phyloP scores from a whole-genome alignment of 2,329 filamentous ascomycete genomes.

The Triangularia verruculosa region DNA sequence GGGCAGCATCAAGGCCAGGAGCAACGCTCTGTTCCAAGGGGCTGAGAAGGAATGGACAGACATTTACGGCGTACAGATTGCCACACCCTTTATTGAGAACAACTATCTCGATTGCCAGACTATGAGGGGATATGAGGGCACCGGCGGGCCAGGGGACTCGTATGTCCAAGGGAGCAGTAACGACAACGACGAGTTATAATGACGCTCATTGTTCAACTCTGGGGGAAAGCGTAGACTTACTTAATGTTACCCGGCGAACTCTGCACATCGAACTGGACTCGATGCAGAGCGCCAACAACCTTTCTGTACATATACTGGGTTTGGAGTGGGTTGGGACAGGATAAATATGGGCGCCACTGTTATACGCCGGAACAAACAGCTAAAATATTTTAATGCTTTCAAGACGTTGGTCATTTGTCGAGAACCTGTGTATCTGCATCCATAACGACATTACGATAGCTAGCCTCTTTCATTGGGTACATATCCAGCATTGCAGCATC shows the following conservation, averaged over 20 bases:
- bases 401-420: no score
- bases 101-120: conserved; percentile 32
- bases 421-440: no score
- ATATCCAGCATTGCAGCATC: no score
- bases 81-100: conserved; percentile 36
- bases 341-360: background rate
- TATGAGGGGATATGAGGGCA: conserved; percentile 31
- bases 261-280: background rate
- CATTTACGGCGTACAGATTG: conserved; percentile 32
- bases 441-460: no score
- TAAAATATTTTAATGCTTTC: background rate
- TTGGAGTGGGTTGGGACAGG: background rate
- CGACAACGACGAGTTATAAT: background rate
- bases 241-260: background rate
- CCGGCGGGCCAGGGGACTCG: conserved; percentile 23
- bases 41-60: conserved; percentile 21
- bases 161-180: background rate
- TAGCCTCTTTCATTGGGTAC: no score
- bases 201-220: background rate
- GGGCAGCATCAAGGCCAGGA: conserved; percentile 27
- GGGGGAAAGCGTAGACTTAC: background rate
- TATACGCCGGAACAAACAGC: background rate
- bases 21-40: conserved; percentile 25
- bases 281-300: background rate
- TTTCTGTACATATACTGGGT: background rate